Evolutionary conservation across 352 stramenopile species (phyloP).

Genomic region (Phytophthora foliorum): DNA sequence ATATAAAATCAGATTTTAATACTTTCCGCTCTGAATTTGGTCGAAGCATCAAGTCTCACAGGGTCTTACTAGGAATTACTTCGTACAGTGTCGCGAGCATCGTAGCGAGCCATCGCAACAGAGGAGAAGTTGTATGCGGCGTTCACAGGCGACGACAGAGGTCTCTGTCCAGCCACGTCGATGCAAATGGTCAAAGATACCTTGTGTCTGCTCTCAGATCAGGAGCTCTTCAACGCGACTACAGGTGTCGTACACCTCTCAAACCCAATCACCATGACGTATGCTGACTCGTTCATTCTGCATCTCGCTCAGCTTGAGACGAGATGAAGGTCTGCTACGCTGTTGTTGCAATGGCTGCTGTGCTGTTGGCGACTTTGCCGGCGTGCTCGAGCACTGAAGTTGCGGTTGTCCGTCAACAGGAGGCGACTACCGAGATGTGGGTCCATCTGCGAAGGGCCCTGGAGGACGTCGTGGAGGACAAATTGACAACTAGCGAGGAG

Average conservation of each 20-base stretch:
- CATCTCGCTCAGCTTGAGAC: neutral
- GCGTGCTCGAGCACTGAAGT: conserved; percentile 2
- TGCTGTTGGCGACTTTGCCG: conserved; percentile 12
- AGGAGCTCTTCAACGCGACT: conserved; percentile 13
- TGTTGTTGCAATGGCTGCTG: neutral
- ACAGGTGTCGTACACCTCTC: conserved; percentile 16
- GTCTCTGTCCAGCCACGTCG: too few species aligned
- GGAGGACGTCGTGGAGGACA: neutral
- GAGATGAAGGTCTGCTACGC: conserved; percentile 24
- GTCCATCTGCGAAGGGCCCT: conserved; percentile 27
- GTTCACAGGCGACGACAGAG: too few species aligned
- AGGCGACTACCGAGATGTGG: conserved; percentile 20
- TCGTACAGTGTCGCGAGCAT: too few species aligned
- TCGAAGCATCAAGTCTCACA: too few species aligned
- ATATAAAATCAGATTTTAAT: too few species aligned
- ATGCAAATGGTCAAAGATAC: too few species aligned
- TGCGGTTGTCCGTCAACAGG: conserved; percentile 4
- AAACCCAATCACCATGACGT: neutral
- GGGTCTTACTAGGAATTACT: too few species aligned
- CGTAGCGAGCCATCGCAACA: too few species aligned
- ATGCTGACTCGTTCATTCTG: conserved; percentile 33
- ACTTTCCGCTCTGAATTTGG: too few species aligned
- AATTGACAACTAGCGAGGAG: conserved; percentile 2
- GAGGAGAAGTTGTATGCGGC: too few species aligned
- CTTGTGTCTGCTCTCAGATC: conserved; percentile 12